Evolutionary conservation across 768 basidiomycete species (phyloP), one percentile per base, ranked within the genome.

Genomic region (Coprinellus micaceus): DNA sequence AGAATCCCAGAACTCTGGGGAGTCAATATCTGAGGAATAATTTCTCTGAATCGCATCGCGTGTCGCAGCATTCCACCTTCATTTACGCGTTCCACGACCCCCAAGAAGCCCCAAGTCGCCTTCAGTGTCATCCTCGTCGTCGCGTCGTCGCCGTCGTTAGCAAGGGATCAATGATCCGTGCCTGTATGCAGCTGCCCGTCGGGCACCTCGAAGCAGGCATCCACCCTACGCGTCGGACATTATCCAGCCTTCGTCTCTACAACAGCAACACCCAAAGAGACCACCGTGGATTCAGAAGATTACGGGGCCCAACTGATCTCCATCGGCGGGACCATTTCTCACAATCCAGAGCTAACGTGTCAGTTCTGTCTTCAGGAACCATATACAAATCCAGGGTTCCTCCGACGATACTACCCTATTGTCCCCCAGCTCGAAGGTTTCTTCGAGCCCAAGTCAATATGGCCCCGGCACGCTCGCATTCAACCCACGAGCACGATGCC

Each of bases 401-500:
- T 13, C 48, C 56, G 49, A 43, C 56, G 30, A 50, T 57, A 29
- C 45, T 37, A 5, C 56, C 56, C 56, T 33, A 48, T 29, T 51
- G 39, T 48, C 29, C 49, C 41, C 28, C 56, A 21, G 40, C 36
- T 25, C 39, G 29, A 13, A 21, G 48, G 25, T 25, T 19, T 17
- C 15, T 57, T 21, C 48, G 41, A 21, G n/a, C 22, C 21, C 48
- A 45, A 15, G 37, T 41, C 28, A 40, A 40, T 19, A 52, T 52
- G 48, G 24, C 57, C 25, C 46, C 48, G 2, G 47, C 41, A 54
- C 33, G 22, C 25, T 33, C 36, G n/a, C 54, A 28, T 33, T 59
- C 36, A 24, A 59, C 43, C 26, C 47, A 29, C 53, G 46, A 54
- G 61, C 33, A 60, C 66, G 52, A 55, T 63, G 37, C 57, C 52